phyloP scores from a whole-genome alignment of 495 filamentous ascomycete genomes.

The Acidomyces sp. region DNA sequence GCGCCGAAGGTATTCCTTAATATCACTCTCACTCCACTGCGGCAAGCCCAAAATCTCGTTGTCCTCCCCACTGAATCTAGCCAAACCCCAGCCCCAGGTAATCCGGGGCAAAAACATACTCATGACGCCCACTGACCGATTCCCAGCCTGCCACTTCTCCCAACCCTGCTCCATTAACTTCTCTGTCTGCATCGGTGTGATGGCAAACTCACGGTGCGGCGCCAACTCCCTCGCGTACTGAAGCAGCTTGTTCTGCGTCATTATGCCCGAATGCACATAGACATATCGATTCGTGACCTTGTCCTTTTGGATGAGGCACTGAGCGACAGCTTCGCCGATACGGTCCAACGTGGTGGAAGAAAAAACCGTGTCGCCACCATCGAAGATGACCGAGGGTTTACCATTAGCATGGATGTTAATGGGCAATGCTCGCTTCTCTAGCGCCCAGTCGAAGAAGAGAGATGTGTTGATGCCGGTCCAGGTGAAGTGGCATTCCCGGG shows the following conservation, averaged over 20 bases:
- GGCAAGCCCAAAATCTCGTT: too few species aligned
- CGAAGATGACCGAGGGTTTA: neutral
- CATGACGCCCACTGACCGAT: too few species aligned
- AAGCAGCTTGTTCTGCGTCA: conserved; percentile 16
- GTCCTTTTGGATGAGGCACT: conserved; percentile 2
- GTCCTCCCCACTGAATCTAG: too few species aligned
- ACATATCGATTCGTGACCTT: conserved; percentile 14
- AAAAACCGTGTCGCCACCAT: conserved; percentile 1
- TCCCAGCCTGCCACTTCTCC: too few species aligned
- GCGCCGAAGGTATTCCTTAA: too few species aligned
- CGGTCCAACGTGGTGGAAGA: conserved; percentile 9
- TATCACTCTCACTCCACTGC: too few species aligned
- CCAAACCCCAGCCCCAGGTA: too few species aligned
- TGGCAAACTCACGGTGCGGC: conserved; percentile 1
- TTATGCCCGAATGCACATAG: conserved; percentile 8
- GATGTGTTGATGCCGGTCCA: conserved; percentile 9
- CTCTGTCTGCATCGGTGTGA: too few species aligned
- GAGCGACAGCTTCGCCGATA: conserved; percentile 11
- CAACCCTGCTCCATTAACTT: too few species aligned
- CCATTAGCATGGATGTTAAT: conserved; percentile 2
- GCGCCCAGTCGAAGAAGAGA: conserved; percentile 14
- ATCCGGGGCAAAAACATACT: too few species aligned
- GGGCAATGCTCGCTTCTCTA: neutral
- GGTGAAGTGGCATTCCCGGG: conserved; percentile 3
- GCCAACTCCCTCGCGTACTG: conserved; percentile 8